These are phyloP conservation scores for Marvania coccoides DNA, from an alignment of 139 green algal genomes.

Conservation along the genomic window DNA sequence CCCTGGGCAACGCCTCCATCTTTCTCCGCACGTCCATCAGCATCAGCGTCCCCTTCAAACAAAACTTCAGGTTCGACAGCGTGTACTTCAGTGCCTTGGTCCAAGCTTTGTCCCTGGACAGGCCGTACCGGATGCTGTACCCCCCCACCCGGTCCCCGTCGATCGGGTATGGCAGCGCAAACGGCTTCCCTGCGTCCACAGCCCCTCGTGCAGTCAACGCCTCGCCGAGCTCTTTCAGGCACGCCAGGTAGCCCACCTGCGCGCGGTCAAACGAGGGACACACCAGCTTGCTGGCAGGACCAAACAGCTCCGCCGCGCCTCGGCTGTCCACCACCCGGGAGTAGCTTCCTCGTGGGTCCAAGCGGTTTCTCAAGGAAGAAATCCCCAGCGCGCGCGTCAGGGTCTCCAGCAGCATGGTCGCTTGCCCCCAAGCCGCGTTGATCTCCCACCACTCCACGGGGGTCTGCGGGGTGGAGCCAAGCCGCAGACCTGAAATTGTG, in stretches of 20 bases:
- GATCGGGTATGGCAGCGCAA: slow-evolving; percentile 79
- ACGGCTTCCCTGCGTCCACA: slow-evolving; percentile 26
- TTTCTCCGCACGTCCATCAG: background rate
- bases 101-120: slow-evolving; percentile 85
- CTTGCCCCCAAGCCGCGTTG: slow-evolving; percentile 93
- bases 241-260: slow-evolving; percentile 70
- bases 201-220: slow-evolving; percentile 23
- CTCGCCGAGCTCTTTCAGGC: slow-evolving; percentile 80
- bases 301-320: slow-evolving; percentile 71
- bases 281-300: slow-evolving; percentile 80
- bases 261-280: slow-evolving; percentile 77
- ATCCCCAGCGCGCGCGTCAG: slow-evolving; percentile 53
- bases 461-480: slow-evolving; percentile 65
- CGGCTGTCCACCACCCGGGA: slow-evolving; percentile 69
- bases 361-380: slow-evolving; percentile 41
- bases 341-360: slow-evolving; percentile 83
- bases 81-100: slow-evolving; percentile 92
- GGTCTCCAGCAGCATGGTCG: slow-evolving; percentile 85
- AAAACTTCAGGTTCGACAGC: slow-evolving; percentile 62
- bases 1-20: background rate
- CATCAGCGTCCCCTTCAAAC: slow-evolving; percentile 9
- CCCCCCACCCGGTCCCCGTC: slow-evolving; percentile 80
- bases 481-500: slow-evolving; percentile 79
- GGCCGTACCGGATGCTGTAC: slow-evolving; percentile 66
- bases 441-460: slow-evolving; percentile 95